Conservation (phyloP, 352 stramenopile genomes). For the Globisporangium orthogonon region DNA sequence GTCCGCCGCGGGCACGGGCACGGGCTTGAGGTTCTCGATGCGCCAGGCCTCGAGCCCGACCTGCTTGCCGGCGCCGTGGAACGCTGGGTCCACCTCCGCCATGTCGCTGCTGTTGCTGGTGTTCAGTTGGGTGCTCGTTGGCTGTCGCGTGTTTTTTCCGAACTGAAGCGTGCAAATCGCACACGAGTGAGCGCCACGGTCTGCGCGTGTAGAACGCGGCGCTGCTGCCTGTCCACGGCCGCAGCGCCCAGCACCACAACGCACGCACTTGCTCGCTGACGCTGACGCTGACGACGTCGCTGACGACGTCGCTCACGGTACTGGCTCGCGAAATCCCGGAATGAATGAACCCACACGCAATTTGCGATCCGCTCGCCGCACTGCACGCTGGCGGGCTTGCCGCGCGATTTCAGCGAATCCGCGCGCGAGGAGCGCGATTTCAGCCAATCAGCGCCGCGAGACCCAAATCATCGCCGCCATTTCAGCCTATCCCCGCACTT, state of each 20-base stretch:
- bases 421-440: background rate
- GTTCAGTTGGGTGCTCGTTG: background rate
- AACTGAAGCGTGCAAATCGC: background rate
- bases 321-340: background rate
- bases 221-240: too few species aligned
- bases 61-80: conserved; percentile 49
- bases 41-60: conserved; percentile 76
- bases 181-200: background rate
- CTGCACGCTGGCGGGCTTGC: too few species aligned
- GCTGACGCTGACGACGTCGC: background rate
- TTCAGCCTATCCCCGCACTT: background rate
- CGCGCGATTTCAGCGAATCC: background rate
- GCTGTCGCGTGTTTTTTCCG: conserved; percentile 1
- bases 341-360: background rate
- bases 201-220: background rate
- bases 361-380: background rate
- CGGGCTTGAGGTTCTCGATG: conserved; percentile 78
- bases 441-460: background rate
- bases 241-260: background rate
- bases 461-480: background rate
- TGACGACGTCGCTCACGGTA: background rate
- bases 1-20: conserved; percentile 37
- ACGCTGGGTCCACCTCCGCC: conserved; percentile 55
- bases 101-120: conserved; percentile 17
- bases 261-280: background rate